Base-by-base conservation (phyloP, 352 stramenopile species). In the Globisporangium mamillatum region DNA sequence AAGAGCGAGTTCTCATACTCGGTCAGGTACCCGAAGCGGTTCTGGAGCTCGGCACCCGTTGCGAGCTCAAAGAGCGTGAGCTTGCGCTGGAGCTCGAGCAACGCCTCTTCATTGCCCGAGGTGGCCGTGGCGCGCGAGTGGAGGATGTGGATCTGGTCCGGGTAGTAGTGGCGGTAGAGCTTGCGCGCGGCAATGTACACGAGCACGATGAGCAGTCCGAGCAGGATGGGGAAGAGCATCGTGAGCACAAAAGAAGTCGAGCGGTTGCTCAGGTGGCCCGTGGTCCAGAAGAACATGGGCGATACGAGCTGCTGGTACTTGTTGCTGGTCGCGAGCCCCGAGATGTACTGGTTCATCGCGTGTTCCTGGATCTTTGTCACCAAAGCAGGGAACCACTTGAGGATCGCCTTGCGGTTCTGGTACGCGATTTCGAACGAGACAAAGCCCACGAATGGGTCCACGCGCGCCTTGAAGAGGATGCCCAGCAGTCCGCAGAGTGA, bases 371-470 rank as follows among this genome's bases (percentile, higher is more conserved):
- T 27, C 4, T 58, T 57, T 22, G 18, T 22, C 10, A 55, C 29
- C 3, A 66, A 4, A 8, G 48, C 7, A 9, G 41, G 48, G 44
- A 66, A 63, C 57, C 36, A 32, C 20, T 63, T 63, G 29, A 63
- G 12, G 57, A 63, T 63, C 32, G 29, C 32, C 29, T 63, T 41
- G 32, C 57, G 57, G 41, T 50, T 52, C 32, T 24, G 29, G 57
- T 48, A 63, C 32, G 14, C 57, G 16, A 63, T 48, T 9, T 63
- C 57, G 27, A 63, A 63, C 18, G 57, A 52, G 32, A 63, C 20
- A 27, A 63, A 63, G 34, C 57, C 57, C 57, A 53, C 18, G 12
- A 56, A 56, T 8, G 50, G 64, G 24, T 69, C 64, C 32, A 69
- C n/a, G 44, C 64, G 64, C 32, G 48, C 56, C n/a, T 44, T 41